These are phyloP conservation scores for Amesomyces nigricolor DNA, from an alignment of 2,329 filamentous ascomycete genomes.

Conservation along the genomic window DNA sequence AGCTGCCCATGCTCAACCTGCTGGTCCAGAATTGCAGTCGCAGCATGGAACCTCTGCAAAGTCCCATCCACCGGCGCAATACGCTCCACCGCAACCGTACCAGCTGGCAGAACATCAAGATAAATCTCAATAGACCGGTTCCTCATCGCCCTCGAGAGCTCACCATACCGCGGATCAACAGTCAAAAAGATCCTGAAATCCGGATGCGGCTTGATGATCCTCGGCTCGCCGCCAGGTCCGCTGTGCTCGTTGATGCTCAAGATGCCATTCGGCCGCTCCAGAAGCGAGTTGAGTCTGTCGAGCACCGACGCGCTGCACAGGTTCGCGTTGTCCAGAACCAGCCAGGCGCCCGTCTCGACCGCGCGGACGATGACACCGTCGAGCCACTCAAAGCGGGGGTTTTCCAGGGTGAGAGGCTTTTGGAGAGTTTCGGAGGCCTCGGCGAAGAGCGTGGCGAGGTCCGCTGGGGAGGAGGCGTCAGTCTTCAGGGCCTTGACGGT, in stretches of 20 bases:
- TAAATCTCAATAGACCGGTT: slow-evolving; percentile 91
- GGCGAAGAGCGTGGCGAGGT: slow-evolving; percentile 43
- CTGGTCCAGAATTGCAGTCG: slow-evolving; percentile 29
- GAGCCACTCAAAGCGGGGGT: slow-evolving; percentile 89
- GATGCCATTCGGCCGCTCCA: slow-evolving; percentile 76
- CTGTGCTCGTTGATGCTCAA: slow-evolving; percentile 93
- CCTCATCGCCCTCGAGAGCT: slow-evolving; percentile 92
- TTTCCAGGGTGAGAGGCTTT: slow-evolving; percentile 53
- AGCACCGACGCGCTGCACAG: slow-evolving; percentile 92
- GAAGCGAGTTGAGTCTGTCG: slow-evolving; percentile 86
- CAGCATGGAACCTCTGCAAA: slow-evolving; percentile 43
- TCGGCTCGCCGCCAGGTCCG: slow-evolving; percentile 71
- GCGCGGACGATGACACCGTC: slow-evolving; percentile 89
- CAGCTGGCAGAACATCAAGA: slow-evolving; percentile 47
- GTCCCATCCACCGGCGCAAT: slow-evolving; percentile 45
- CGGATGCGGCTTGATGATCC: slow-evolving; percentile 73
- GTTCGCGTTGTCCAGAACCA: slow-evolving; percentile 95
- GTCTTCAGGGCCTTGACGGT: slow-evolving; percentile 37
- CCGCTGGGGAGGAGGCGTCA: slow-evolving; percentile 39
- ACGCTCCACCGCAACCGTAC: slow-evolving; percentile 32
- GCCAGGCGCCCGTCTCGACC: slow-evolving; percentile 79
- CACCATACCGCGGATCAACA: slow-evolving; percentile 84
- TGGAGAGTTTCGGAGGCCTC: slow-evolving; percentile 47
- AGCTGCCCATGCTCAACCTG: slow-evolving; percentile 30
- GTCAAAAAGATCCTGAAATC: slow-evolving; percentile 92